Evolutionary conservation across 176 grass and related monocot genomes (phyloP), one percentile per base, ranked within the genome.

Genomic region (Oropetium thomaeum): DNA sequence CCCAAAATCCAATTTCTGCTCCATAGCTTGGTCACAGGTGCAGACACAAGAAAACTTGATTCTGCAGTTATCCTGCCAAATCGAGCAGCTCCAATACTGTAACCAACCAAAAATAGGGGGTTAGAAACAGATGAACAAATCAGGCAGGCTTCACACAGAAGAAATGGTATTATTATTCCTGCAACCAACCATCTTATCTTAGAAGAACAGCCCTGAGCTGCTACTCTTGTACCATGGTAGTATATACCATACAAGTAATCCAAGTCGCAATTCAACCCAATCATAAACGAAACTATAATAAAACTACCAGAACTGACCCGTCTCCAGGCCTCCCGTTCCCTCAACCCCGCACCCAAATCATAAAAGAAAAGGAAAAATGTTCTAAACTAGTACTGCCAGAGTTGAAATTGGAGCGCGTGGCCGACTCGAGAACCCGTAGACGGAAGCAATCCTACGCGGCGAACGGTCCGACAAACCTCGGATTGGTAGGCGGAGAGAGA

Each of bases 51-150:
- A 23, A 51, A 69, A 53, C 52, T 76, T 7, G 31, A 39, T n/a
- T 69, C 7, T 8, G 31, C 22, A n/a, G 0, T 15, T 70, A 2
- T 70, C 40, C 10, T 27, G 22, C 31, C 23, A 52, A 83, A 76
- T 67, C 41, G 16, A 62, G 52, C 4, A 17, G 20, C 42, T 43
- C 44, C 17, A 84, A 52, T 74, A n/a, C 73, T 84, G 73, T 9
- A 71, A 28, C 8, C 42, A 53, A 5, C 17, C 13, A 32, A 52
- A 44, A 19, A 23, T 0, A 11, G 8, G 5, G 30, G 26, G 6
- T 77, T 33, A 78, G 26, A 1, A 67, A 54, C 3, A 0, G 32
- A 43, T 32, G 54, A 74, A 32, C 34, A 44, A 42, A 32, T 48
- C 45, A 54, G 29, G 4, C 62, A n/a, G 1, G 48, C 12, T n/a